These are phyloP conservation scores for Phylloporus sp. DNA, from an alignment of 768 basidiomycete species.

Conservation along the genomic window DNA sequence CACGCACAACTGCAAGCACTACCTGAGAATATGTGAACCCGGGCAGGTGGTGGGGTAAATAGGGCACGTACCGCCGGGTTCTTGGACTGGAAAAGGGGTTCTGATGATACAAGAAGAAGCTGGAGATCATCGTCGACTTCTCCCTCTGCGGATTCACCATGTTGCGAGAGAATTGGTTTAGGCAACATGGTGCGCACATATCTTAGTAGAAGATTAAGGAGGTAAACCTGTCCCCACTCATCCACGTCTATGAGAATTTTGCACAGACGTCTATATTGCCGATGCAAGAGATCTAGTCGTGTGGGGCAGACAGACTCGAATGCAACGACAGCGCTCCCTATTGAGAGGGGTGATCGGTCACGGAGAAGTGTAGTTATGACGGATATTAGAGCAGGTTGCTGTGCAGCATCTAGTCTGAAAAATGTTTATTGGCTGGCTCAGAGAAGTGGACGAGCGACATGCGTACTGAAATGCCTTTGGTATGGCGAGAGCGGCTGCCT, in stretches of 20 bases:
- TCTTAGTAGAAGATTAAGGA: constrained; percentile 70
- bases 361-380: constrained; percentile 59
- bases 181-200: constrained; percentile 85
- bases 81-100: constrained; percentile 77
- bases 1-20: constrained; percentile 66
- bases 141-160: constrained; percentile 35
- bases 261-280: constrained; percentile 82
- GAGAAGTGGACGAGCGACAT: constrained; percentile 14
- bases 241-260: constrained; percentile 84
- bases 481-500: constrained; percentile 86
- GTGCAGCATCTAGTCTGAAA: constrained; percentile 65
- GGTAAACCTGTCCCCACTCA: constrained; percentile 91
- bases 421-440: background rate
- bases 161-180: constrained; percentile 42
- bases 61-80: constrained; percentile 72
- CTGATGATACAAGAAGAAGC: constrained; percentile 63
- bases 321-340: constrained; percentile 82
- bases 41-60: background rate
- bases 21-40: constrained; percentile 45
- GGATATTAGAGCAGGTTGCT: constrained; percentile 65
- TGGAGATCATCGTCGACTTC: constrained; percentile 77
- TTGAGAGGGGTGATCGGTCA: constrained; percentile 80
- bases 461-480: constrained; percentile 76
- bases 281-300: constrained; percentile 81
- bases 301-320: constrained; percentile 86